Evolutionary conservation across 805 yeast species (phyloP).

Genomic region (Pichia scutulata): DNA sequence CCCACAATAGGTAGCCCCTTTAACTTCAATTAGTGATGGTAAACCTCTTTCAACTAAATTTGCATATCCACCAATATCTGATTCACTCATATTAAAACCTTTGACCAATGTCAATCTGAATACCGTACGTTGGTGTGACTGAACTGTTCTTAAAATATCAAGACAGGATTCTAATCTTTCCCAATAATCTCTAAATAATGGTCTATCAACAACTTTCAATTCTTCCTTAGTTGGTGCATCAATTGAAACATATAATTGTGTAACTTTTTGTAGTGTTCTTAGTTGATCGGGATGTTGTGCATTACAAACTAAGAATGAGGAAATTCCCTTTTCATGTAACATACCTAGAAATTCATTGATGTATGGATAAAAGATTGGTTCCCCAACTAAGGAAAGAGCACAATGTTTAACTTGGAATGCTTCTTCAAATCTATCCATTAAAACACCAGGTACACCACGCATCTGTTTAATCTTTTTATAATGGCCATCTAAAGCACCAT

Average conservation of each 20-base stretch:
- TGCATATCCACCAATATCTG: constrained; percentile 76
- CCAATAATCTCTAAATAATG: constrained; percentile 88
- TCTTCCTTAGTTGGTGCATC: constrained; percentile 87
- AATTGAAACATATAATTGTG: constrained; percentile 86
- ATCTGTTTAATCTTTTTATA: constrained; percentile 87
- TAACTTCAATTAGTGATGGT: constrained; percentile 86
- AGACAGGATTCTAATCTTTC: constrained; percentile 76
- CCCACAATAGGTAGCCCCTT: constrained; percentile 95
- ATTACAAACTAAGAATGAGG: constrained; percentile 86
- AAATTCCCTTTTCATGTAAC: constrained; percentile 73
- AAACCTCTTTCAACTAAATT: constrained; percentile 74
- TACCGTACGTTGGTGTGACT: constrained; percentile 81
- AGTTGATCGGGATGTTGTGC: constrained; percentile 93
- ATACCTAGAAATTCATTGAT: constrained; percentile 76
- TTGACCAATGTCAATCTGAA: constrained; percentile 85
- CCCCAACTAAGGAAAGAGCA: constrained; percentile 89
- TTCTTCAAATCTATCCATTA: constrained; percentile 81
- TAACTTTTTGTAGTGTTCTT: constrained; percentile 61
- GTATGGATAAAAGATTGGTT: constrained; percentile 89
- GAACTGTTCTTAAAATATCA: constrained; percentile 66
- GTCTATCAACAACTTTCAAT: constrained; percentile 79
- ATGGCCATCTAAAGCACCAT: constrained; percentile 85
- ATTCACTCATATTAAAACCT: constrained; percentile 77
- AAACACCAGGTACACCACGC: constrained; percentile 94
- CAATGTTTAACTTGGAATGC: constrained; percentile 87